Conservation (phyloP, 306 rosid species). For the Astragalus membranaceus region DNA sequence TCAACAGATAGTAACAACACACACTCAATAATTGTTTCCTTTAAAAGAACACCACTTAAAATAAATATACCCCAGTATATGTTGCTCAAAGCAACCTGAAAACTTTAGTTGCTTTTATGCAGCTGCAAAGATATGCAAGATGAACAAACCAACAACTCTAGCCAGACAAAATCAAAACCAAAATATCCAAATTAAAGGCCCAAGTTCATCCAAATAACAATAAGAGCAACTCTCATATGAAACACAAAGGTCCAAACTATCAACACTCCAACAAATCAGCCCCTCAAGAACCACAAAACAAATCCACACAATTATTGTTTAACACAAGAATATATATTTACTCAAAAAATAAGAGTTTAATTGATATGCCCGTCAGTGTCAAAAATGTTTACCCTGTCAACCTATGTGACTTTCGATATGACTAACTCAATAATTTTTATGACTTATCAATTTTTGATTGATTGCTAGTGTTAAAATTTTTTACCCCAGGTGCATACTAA, state of each 20-base stretch:
- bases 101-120: background rate
- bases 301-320: background rate
- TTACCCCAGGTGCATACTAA: no score
- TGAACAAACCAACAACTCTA: constrained; percentile 3
- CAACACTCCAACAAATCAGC: constrained; percentile 12
- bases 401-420: no score
- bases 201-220: constrained; percentile 1
- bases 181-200: constrained; percentile 16
- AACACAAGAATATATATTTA: background rate
- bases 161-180: constrained; percentile 14
- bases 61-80: background rate
- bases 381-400: no score
- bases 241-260: constrained; percentile 13
- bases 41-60: background rate
- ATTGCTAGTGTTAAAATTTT: no score
- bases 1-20: no score
- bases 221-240: background rate
- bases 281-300: background rate
- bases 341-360: no score
- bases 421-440: no score
- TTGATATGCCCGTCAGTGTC: no score
- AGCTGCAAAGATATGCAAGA: background rate
- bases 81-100: constrained; percentile 1
- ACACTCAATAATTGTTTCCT: background rate
- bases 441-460: no score